These are phyloP conservation scores for Petunia secreta DNA, from an alignment of 257 asterid genomes.

Conservation along the genomic window DNA sequence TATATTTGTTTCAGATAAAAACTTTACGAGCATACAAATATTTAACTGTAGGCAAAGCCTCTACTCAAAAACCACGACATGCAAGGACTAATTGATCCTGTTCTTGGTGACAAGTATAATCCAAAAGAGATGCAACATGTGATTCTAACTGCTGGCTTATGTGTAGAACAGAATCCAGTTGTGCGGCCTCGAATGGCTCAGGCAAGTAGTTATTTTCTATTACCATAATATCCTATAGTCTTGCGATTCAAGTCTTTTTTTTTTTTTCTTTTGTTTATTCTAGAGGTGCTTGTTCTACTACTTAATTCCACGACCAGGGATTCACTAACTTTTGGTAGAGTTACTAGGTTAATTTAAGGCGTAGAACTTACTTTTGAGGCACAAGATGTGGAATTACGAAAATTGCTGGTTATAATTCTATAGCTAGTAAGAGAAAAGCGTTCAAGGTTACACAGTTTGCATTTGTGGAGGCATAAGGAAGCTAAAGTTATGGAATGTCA, in stretches of 20 bases:
- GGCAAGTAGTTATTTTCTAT: conserved; percentile 44
- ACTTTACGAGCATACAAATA: neutral
- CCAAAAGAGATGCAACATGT: conserved; percentile 50
- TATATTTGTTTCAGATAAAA: neutral
- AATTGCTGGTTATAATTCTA: neutral
- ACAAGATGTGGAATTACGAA: neutral
- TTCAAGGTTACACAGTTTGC: neutral
- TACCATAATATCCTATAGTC: neutral
- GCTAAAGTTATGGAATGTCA: neutral
- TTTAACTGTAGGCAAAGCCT: conserved; percentile 61
- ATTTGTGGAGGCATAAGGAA: neutral
- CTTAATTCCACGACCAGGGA: neutral
- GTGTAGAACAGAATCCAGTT: conserved; percentile 54
- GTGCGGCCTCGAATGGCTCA: conserved; percentile 66
- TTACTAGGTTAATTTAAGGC: neutral
- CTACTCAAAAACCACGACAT: conserved; percentile 47
- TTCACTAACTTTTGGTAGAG: neutral
- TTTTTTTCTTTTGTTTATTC: neutral
- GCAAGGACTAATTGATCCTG: conserved; percentile 54
- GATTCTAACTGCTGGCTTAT: conserved; percentile 52
- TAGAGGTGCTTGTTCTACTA: neutral
- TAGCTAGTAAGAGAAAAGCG: neutral
- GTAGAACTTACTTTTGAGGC: neutral
- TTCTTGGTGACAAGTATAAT: conserved; percentile 43
- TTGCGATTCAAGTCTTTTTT: neutral